These are phyloP conservation scores for Prunus yedoensis DNA, from an alignment of 331 rosid species.

Conservation along the genomic window DNA sequence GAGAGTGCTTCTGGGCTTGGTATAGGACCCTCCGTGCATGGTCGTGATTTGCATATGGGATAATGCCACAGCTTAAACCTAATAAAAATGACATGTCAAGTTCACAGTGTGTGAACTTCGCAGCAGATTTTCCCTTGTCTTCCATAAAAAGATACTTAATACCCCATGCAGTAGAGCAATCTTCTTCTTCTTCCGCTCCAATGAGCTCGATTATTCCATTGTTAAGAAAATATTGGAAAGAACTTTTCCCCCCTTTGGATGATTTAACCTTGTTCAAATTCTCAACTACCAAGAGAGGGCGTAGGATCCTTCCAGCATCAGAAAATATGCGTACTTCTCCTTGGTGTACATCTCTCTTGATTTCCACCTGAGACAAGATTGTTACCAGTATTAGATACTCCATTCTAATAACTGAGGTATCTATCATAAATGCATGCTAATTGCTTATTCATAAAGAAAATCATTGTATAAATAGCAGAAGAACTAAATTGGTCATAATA, in stretches of 20 bases:
- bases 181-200: conserved; percentile 98
- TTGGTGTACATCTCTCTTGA: conserved; percentile 71
- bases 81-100: conserved; percentile 84
- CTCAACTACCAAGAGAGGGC: conserved; percentile 84
- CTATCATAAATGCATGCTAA: background rate
- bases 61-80: conserved; percentile 77
- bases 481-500: background rate
- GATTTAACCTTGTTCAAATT: conserved; percentile 60
- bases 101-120: conserved; percentile 82
- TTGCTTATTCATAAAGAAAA: background rate
- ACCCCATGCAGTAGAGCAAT: conserved; percentile 87
- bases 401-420: background rate
- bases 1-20: conserved; percentile 94
- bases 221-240: conserved; percentile 61
- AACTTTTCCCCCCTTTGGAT: conserved; percentile 39
- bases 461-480: background rate
- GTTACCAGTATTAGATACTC: background rate
- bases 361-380: conserved; percentile 60
- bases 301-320: conserved; percentile 93
- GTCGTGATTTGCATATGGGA: conserved; percentile 95
- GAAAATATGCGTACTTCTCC: conserved; percentile 79
- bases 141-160: conserved; percentile 53
- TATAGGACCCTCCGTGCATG: conserved; percentile 95
- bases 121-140: conserved; percentile 40
- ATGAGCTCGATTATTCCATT: conserved; percentile 77